Evolutionary conservation across 495 filamentous ascomycete species (phyloP).

Genomic region (Geoglossum glabrum): DNA sequence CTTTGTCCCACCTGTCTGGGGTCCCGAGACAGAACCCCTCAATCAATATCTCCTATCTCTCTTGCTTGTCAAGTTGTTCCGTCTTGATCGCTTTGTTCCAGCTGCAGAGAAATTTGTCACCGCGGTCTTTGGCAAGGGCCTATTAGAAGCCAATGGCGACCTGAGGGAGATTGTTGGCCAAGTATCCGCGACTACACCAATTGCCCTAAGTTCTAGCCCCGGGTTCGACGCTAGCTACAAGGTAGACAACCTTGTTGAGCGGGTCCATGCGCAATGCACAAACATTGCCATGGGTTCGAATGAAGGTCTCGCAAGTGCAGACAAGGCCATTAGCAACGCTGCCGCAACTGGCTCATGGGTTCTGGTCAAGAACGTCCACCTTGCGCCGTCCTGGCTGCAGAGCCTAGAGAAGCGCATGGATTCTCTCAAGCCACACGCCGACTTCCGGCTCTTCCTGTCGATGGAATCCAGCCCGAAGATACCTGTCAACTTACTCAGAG

Average conservation of each 20-base stretch:
- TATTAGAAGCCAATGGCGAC: constrained; percentile 67
- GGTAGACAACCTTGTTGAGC: constrained; percentile 83
- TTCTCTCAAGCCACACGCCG: constrained; percentile 78
- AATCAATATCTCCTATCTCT: constrained; percentile 71
- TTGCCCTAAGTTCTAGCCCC: constrained; percentile 80
- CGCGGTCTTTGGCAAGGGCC: constrained; percentile 67
- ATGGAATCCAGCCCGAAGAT: constrained; percentile 98
- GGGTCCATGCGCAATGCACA: constrained; percentile 58
- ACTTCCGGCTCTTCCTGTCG: constrained; percentile 90
- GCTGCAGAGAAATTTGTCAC: constrained; percentile 74
- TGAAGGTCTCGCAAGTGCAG: constrained; percentile 75
- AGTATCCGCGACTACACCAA: constrained; percentile 65
- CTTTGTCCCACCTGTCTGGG: constrained; percentile 61
- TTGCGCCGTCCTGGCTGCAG: constrained; percentile 89
- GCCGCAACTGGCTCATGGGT: constrained; percentile 91
- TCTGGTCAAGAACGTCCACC: constrained; percentile 95
- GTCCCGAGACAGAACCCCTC: constrained; percentile 35
- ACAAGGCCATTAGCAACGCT: constrained; percentile 86
- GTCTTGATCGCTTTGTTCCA: constrained; percentile 86
- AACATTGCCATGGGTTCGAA: constrained; percentile 99
- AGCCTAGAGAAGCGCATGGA: constrained; percentile 92
- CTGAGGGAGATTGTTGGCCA: constrained; percentile 68
- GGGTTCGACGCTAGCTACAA: constrained; percentile 98
- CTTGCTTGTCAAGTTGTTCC: constrained; percentile 80
- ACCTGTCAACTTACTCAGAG: constrained; percentile 83